phyloP scores from a whole-genome alignment of 1,284 basidiomycete genomes.

The Boletus holoroseus region DNA sequence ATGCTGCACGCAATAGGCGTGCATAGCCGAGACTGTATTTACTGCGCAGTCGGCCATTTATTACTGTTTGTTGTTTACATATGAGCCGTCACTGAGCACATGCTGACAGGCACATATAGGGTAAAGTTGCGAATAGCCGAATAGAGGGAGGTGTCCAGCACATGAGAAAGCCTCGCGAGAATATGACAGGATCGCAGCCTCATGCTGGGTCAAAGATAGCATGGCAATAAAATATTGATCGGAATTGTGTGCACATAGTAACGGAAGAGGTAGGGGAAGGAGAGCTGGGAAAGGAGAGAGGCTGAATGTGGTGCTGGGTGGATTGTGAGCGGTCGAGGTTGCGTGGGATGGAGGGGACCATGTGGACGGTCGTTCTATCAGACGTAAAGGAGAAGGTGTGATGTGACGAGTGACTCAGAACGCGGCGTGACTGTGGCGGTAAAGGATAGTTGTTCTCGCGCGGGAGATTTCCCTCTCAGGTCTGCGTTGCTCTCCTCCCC shows the following conservation, averaged over 20 bases:
- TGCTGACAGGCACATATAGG: conserved; percentile 5
- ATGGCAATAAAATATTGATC: conserved; percentile 6
- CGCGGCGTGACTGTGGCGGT: not conserved
- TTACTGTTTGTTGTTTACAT: not conserved
- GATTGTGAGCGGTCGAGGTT: not conserved
- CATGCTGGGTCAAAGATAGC: conserved; percentile 8
- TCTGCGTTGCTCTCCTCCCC: conserved; percentile 28
- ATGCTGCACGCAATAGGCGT: not conserved
- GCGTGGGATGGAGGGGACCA: not conserved
- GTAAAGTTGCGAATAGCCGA: not conserved
- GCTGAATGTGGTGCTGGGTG: no score
- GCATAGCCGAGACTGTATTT: not conserved
- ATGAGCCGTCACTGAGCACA: conserved; percentile 9
- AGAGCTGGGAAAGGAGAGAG: no score
- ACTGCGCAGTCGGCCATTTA: not conserved
- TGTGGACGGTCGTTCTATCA: not conserved
- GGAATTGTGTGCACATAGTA: not conserved
- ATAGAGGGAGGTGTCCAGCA: not conserved
- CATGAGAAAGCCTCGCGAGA: not conserved
- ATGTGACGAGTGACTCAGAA: not conserved
- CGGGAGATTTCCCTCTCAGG: conserved; percentile 16
- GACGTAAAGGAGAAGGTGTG: conserved; percentile 1
- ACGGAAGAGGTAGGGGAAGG: no score
- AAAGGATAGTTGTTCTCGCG: conserved; percentile 6
- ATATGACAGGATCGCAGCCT: not conserved